These are phyloP conservation scores for Exserohilum rostratum DNA, from an alignment of 2,329 filamentous ascomycete species.

Conservation along the genomic window DNA sequence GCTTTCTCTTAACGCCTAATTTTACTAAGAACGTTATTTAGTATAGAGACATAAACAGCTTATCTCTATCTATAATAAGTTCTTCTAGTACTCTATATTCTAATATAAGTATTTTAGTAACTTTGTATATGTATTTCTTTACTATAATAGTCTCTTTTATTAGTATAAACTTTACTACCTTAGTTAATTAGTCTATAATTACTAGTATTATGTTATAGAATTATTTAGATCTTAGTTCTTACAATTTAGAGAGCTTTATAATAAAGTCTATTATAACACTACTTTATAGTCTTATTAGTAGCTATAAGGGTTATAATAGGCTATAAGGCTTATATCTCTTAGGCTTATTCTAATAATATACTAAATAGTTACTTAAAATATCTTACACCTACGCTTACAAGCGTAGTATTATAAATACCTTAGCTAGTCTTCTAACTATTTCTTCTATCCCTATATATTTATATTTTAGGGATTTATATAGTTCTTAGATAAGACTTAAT, in stretches of 20 bases:
- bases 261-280: background rate
- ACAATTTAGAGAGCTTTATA: background rate
- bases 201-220: background rate
- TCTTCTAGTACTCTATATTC: background rate
- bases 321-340: background rate
- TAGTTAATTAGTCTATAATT: background rate
- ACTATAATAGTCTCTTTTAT: background rate
- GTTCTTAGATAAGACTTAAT: background rate
- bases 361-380: background rate
- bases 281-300: background rate
- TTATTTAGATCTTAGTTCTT: background rate
- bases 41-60: background rate
- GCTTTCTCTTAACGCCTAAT: background rate
- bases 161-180: background rate
- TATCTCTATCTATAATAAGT: background rate
- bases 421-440: background rate
- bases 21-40: background rate
- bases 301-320: background rate
- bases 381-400: background rate
- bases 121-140: background rate
- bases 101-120: background rate
- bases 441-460: background rate
- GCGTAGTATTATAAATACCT: background rate
- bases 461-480: background rate
- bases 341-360: background rate